Evolutionary conservation across 345 rosid species (phyloP).

Genomic region (Salix purpurea): DNA sequence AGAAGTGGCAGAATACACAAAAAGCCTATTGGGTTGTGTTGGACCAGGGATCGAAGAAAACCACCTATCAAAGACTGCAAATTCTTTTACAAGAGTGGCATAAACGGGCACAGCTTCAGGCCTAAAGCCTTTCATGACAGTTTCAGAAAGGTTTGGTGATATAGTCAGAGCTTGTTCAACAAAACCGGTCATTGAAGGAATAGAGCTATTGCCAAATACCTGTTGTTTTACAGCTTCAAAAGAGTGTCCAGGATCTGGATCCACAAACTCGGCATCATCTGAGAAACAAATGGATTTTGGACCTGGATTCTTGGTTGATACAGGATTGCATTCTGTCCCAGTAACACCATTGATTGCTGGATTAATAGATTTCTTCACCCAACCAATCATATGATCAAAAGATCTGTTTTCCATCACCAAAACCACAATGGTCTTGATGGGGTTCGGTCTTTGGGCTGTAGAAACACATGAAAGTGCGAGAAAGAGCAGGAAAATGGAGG

Average conservation of each 20-base stretch:
- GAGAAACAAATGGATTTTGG: conserved; percentile 66
- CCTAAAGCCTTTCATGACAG: conserved; percentile 81
- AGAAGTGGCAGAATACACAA: conserved; percentile 87
- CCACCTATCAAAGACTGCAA: conserved; percentile 88
- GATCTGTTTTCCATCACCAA: conserved; percentile 89
- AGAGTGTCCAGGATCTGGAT: conserved; percentile 97
- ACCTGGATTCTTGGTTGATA: conserved; percentile 38
- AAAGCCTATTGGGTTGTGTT: conserved; percentile 89
- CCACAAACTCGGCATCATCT: conserved; percentile 84
- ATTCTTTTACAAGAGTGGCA: conserved; percentile 57
- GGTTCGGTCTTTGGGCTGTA: conserved; percentile 42
- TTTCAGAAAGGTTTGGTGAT: conserved; percentile 64
- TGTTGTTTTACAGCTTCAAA: conserved; percentile 79
- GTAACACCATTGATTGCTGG: conserved; percentile 77
- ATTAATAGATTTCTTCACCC: conserved; percentile 83
- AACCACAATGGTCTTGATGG: conserved; percentile 77
- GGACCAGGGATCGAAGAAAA: conserved; percentile 96
- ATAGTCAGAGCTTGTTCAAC: conserved; percentile 82
- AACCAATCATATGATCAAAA: conserved; percentile 85
- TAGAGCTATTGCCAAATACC: conserved; percentile 64
- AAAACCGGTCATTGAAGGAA: conserved; percentile 88
- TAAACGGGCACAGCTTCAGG: conserved; percentile 74
- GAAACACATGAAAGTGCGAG: conserved; percentile 42
- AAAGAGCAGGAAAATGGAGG: conserved; percentile 38
- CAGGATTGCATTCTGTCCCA: conserved; percentile 82